Base-by-base conservation (phyloP, 306 rosid species). In the Cyamopsis tetragonoloba region DNA sequence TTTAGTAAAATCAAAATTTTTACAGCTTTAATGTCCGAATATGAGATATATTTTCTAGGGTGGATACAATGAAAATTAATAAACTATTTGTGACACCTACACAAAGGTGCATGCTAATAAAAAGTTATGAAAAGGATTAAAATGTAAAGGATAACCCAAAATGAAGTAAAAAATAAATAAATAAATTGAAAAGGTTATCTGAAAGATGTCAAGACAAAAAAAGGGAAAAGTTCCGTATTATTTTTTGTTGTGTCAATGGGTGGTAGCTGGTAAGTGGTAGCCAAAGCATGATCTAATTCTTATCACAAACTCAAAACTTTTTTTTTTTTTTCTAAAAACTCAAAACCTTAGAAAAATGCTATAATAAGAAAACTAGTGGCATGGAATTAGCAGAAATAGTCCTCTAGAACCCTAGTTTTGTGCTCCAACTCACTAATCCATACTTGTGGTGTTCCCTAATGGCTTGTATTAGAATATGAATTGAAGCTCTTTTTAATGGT, bases 391-490 rank as follows among this genome's bases (percentile, higher is more conserved):
- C 31, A 70, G 1, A 49, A 23, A n/a, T 35, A 49, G 63, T 39
- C 75, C 60, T 78, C 66, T 75, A 60, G 53, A 72, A 43, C 39
- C 27, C 49, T n/a, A 41, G 7, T 12, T 62, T 68, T 70, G 86
- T 80, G 85, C 62, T 79, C 91, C 88, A 79, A 75, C 72, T 87
- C 84, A 82, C 34, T 23, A 71, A 53, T 66, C 80, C 82, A 73
- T 53, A 60, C 18, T 32, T 0, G n/a, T 46, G 4, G 63, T 44
- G 61, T 55, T 46, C 47, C 59, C 18, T 17, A 18, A 6, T 34
- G 7, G 41, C 22, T 12, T 44, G 1, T n/a, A 44, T 48, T 74
- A 62, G 42, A 62, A 60, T 50, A 37, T 6, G 13, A 41, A 44
- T 58, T 49, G 28, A 66, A 51, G 13, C 13, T 27, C 41, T 34